Evolutionary conservation across 225 moss, liverwort and hornwort genomes (phyloP).

Genomic region (Climacium dendroides): DNA sequence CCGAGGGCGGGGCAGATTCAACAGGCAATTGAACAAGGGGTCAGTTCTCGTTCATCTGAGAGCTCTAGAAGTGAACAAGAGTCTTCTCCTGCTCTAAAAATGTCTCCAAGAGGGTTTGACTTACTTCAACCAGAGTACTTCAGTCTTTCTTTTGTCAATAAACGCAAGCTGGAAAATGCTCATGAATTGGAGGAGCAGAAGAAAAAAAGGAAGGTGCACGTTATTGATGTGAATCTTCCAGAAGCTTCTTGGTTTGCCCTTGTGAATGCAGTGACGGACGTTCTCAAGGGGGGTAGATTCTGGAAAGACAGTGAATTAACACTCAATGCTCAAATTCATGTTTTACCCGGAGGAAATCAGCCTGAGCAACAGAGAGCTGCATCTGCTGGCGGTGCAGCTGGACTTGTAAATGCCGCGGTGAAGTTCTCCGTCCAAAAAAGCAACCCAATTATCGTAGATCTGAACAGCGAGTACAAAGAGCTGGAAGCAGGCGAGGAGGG

Average conservation of each 20-base stretch:
- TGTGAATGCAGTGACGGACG: constrained; percentile 49
- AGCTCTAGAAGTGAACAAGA: constrained; percentile 15
- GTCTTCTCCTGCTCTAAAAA: constrained; percentile 20
- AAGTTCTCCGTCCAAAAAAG: constrained; percentile 37
- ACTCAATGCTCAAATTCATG: constrained; percentile 13
- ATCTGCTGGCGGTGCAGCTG: constrained; percentile 10
- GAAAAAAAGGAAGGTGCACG: constrained; percentile 55
- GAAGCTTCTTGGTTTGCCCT: constrained; percentile 78
- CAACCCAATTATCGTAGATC: constrained; percentile 31
- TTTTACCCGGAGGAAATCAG: constrained; percentile 27
- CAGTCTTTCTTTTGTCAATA: constrained; percentile 67
- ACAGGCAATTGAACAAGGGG: constrained; percentile 56
- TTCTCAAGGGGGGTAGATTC: constrained; percentile 40
- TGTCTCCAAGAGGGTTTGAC: constrained; percentile 64
- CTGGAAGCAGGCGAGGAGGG: constrained; percentile 10
- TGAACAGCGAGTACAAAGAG: constrained; percentile 22
- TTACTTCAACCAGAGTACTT: constrained; percentile 71
- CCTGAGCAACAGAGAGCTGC: constrained; percentile 18
- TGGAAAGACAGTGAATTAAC: constrained; percentile 32
- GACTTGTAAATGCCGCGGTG: constrained; percentile 48
- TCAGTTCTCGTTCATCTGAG: constrained; percentile 15
- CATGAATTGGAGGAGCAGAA: constrained; percentile 32
- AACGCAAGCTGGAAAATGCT: constrained; percentile 48
- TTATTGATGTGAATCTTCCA: constrained; percentile 47
- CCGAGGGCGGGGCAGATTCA: constrained; percentile 67